Evolutionary conservation across 1,284 basidiomycete genomes (phyloP).

Genomic region (Cryptococcus amylolentus): DNA sequence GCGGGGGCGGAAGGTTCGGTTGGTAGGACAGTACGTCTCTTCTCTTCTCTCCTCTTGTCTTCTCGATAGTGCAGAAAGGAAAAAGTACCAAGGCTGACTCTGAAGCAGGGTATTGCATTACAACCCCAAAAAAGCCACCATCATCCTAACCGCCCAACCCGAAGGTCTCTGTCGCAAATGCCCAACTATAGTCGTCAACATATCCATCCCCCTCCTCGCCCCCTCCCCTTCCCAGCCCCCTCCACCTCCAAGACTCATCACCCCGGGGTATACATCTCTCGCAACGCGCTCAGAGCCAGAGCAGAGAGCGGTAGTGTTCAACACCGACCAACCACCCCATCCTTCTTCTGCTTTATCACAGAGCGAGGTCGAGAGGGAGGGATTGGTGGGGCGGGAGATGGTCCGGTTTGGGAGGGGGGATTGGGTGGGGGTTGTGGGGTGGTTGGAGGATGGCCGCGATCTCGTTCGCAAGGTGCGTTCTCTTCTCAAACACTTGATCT

Average conservation of each 20-base stretch:
- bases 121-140: slow-evolving; percentile 7
- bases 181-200: slow-evolving; percentile 23
- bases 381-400: slow-evolving; percentile 13
- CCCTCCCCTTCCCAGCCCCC: slow-evolving; percentile 1
- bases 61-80: background rate
- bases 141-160: slow-evolving; percentile 7
- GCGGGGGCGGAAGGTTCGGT: slow-evolving; percentile 21
- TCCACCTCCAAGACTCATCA: slow-evolving; percentile 9
- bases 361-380: background rate
- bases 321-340: background rate
- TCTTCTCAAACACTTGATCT: too few species aligned
- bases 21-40: slow-evolving; percentile 25
- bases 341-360: background rate
- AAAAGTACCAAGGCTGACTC: background rate
- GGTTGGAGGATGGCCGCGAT: slow-evolving; percentile 25
- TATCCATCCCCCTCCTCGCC: slow-evolving; percentile 24
- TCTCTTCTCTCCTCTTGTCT: too few species aligned
- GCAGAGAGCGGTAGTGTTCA: background rate
- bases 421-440: slow-evolving; percentile 31
- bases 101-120: slow-evolving; percentile 10
- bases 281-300: background rate
- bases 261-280: slow-evolving; percentile 1
- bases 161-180: background rate
- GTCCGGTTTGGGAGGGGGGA: slow-evolving; percentile 23
- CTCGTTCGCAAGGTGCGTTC: slow-evolving; percentile 16